Evolutionary conservation across 1,284 basidiomycete species (phyloP), one percentile per base, ranked within the genome.

Genomic region (Gomphus sp.): DNA sequence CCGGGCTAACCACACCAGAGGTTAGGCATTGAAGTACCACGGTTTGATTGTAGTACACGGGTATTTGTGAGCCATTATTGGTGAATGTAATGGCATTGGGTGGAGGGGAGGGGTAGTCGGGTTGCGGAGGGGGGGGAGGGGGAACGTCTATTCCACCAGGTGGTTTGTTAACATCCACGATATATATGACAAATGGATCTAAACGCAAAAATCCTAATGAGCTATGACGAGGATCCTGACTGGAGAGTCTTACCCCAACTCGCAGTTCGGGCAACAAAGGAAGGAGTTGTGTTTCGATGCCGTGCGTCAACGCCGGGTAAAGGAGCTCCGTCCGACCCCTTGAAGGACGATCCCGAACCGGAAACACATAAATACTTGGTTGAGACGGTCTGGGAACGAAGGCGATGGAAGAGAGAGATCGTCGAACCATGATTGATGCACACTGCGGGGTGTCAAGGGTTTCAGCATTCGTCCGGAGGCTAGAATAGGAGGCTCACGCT

Each of bases 111-210:
- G 91, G 93, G 68, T 90, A 94, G 64, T 91, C 89, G 52, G 89
- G 82, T 54, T 90, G 85, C 1, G 87, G 87, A 14, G 89, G 83
- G 33, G 87, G 83, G 0, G 88, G 84, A 28, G 89, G 87, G 5
- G 87, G 83, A 45, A 84, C 82, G 63, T 90, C 85, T 49, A 87
- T 82, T 25, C 84, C 81, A 49, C 83, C 82, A 2, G 88, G 80
- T 36, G 88, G 85, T 66, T 88, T 87, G 72, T 86, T 89, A 61
- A 90, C 88, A 67, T 91, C 89, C 62, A 91, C 89, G 64, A 92
- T 92, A 75, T 98, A 98, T 80, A 98, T 91, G 67, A 98, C 87
- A 73, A 97, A 98, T 0, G 93, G 89, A 74, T 95, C 91, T 87
- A 64, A 12, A 39, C 55, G 55, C 62, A 56, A 61, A 58, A 55